Base-by-base conservation (phyloP, 352 stramenopile species). In the Plasmopara muralis region DNA sequence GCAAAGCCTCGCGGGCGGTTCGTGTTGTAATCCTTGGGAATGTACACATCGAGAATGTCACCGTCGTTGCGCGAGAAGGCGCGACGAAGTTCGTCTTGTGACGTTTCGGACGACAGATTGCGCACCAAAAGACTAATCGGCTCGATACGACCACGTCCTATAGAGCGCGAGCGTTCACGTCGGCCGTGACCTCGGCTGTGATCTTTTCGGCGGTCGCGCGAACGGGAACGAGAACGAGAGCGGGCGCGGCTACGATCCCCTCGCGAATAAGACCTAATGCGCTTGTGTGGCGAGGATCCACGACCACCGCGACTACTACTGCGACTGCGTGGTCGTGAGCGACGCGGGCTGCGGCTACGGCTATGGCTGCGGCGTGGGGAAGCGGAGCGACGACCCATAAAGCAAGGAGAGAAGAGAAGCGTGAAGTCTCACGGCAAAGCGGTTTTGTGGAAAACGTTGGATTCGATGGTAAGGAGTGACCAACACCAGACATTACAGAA, bases 1-100 rank as follows among this genome's bases (percentile, higher is more conserved):
- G 80, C 86, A 62, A 95, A 96, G 13, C 85, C 85, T 28, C 82
- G 62, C 2, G 72, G 74, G 20, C 80, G 72, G 38, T 69, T 85
- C 5, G 66, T 66, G 47, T 51, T 57, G 52, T 64, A 81, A 45
- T 86, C 75, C 53, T 83, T 82, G 16, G 75, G 75, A 39, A 86
- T 70, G 59, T 86, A 84, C 14, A 84, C 70, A 49, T 86, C 75
- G 20, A 72, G 66, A 40, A 86, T 84, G 50, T 86, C 75, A 12
- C 72, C 70, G 31, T 53, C 41, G 45, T 52, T 57, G 28, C 72
- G 62, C 18, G 72, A 79, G 47, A 86, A 86, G 20, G 61, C 74
- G 43, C 63, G 66, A 14, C 70, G 68, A 20, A 86, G 42, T 8
- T 74, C 52, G 20, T 86, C 75, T 14, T 53, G 34, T 20, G 70